Conservation (phyloP, 2,329 filamentous ascomycete genomes). For the Didymella keratinophila region DNA sequence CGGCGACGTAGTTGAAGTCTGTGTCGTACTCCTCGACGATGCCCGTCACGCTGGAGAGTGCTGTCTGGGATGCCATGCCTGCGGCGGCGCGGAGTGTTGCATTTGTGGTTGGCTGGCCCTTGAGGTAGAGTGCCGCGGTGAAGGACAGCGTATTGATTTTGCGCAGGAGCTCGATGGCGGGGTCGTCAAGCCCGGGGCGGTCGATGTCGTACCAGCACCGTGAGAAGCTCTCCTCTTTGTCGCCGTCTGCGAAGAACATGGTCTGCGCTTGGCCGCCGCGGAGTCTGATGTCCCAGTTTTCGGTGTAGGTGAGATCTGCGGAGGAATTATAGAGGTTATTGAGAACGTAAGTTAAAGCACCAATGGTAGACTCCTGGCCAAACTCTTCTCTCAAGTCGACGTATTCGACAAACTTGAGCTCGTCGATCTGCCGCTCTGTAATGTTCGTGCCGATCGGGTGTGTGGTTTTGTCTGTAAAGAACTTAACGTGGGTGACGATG, state of each 20-base stretch:
- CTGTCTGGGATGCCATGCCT: constrained; percentile 22
- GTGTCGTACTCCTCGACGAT: constrained; percentile 42
- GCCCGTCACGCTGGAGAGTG: constrained; percentile 26
- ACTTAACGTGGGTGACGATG: constrained; percentile 36
- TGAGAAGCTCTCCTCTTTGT: constrained; percentile 15
- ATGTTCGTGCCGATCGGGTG: constrained; percentile 20
- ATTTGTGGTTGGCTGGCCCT: constrained; percentile 17
- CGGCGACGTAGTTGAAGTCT: constrained; percentile 38
- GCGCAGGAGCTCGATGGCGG: constrained; percentile 32
- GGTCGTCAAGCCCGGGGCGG: constrained; percentile 28
- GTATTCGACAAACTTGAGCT: constrained; percentile 24
- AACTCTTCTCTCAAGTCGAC: constrained; percentile 25
- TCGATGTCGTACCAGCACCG: constrained; percentile 32
- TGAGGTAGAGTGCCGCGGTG: constrained; percentile 28
- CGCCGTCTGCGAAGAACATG: constrained; percentile 28
- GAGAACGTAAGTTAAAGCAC: constrained; percentile 30
- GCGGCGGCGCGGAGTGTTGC: constrained; percentile 4
- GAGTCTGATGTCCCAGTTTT: constrained; percentile 28
- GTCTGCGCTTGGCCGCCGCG: constrained; percentile 28
- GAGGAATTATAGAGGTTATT: constrained; percentile 33
- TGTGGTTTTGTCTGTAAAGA: constrained; percentile 24
- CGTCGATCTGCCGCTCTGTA: constrained; percentile 24
- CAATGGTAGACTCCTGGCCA: constrained; percentile 28
- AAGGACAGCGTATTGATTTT: constrained; percentile 35
- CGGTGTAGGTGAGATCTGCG: constrained; percentile 24